Evolutionary conservation across 2,329 filamentous ascomycete genomes (phyloP), one percentile per base, ranked within the genome.

Genomic region (Fusarium austroafricanum): DNA sequence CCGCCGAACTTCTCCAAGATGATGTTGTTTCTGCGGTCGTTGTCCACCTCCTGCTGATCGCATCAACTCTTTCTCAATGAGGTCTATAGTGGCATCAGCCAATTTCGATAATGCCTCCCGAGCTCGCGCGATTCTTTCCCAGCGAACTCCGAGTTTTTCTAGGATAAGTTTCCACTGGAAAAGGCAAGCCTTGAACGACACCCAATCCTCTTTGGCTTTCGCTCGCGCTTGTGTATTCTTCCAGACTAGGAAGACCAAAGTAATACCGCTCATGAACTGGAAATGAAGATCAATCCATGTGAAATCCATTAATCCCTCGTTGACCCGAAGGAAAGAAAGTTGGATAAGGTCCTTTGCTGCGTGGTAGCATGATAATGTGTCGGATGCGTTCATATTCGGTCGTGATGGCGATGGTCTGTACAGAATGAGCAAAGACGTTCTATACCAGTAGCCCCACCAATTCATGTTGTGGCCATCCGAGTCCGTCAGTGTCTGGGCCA

Each of bases 361-460:
- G 15, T 14, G 10, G 10, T 62, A 62, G 20, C 59, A 62, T 9
- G 35, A 55, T 2, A 62, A 8, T 2, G 35, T 55, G 7, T 55
- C 47, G 2, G 20, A 10, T 0, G 35, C 15, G 23, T 7, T 38
- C 2, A 55, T 3, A 2, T 7, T 37, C 11, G 59, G 56, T 0
- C 59, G 40, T 12, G 26, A 28, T 0, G 29, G 26, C 0, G 59
- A 62, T 18, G 59, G 59, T 2, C 59, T 44, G 33, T 62, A 62
- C 3, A 62, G 28, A 8, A 62, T 62, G 14, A 62, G 57, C 3
- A 62, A 21, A 4, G 20, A 47, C 18, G 56, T 55, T 9, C 47
- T 39, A 8, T 62, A 31, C 59, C 59, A 62, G 8, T 62, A 62
- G 8, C 57, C 50, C 59, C 59, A 62, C 59, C 59, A 62, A 4